phyloP scores from a whole-genome alignment of 2,329 filamentous ascomycete genomes.

The Ophiocordyceps camponoti-leonardi region DNA sequence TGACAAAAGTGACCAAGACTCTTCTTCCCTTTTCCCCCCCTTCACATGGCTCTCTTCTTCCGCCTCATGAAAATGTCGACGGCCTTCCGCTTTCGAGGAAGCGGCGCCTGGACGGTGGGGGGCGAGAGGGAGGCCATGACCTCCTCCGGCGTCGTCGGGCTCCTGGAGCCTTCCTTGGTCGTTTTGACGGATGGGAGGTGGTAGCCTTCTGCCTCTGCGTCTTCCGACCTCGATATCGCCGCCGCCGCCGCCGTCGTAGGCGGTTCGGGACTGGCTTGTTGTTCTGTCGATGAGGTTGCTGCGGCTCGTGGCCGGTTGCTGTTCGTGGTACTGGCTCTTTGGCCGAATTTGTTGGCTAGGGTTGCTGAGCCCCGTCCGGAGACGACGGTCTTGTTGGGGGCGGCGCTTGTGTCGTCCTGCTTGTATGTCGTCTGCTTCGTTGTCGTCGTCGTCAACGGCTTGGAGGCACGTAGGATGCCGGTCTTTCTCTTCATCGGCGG shows the following conservation, averaged over 20 bases:
- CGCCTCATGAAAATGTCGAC: conserved; percentile 33
- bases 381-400: not conserved
- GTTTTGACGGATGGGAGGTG: not conserved
- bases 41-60: conserved; percentile 17
- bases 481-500: not conserved
- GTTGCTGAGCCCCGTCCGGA: not conserved
- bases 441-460: no score
- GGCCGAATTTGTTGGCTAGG: conserved; percentile 4
- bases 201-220: not conserved
- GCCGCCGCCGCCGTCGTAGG: not conserved
- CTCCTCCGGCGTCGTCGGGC: not conserved
- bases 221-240: no score
- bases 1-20: no score
- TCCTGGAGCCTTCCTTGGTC: not conserved
- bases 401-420: not conserved
- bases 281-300: conserved; percentile 1
- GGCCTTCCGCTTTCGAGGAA: conserved; percentile 23
- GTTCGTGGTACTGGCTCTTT: not conserved
- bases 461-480: not conserved
- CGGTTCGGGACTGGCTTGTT: not conserved
- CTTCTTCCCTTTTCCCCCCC: no score
- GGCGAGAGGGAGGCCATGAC: not conserved
- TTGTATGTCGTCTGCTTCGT: not conserved
- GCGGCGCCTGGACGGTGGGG: not conserved
- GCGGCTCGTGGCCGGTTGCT: not conserved